Percentiles rank a stretch among this genome's conserved stretches.
Evolutionary conservation across 768 basidiomycete species (phyloP).

Genomic region (Lentinula edodes): DNA sequence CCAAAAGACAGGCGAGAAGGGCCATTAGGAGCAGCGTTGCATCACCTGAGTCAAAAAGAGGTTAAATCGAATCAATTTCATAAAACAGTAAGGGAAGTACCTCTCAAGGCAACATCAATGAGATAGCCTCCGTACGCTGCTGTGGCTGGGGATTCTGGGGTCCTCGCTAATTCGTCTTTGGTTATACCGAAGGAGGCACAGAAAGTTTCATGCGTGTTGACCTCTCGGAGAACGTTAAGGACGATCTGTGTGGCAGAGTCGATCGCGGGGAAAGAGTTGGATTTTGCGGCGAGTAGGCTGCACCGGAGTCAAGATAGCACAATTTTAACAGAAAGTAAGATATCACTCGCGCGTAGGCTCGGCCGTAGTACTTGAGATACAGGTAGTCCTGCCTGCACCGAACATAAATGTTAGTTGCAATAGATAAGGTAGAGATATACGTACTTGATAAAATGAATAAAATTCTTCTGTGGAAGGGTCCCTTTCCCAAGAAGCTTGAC

Average conservation of each 20-base stretch:
- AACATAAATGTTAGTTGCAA: background rate
- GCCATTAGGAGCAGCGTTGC: slow-evolving; percentile 70
- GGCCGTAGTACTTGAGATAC: slow-evolving; percentile 78
- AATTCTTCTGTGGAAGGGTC: slow-evolving; percentile 56
- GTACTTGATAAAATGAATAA: slow-evolving; percentile 82
- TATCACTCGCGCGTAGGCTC: slow-evolving; percentile 64
- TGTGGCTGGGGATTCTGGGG: slow-evolving; percentile 64
- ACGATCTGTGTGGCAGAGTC: slow-evolving; percentile 58
- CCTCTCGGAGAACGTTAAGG: slow-evolving; percentile 60
- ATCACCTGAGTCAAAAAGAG: slow-evolving; percentile 47
- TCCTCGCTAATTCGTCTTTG: slow-evolving; percentile 49
- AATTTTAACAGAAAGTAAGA: background rate
- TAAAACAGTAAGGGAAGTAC: slow-evolving; percentile 21
- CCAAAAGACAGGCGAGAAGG: slow-evolving; percentile 79
- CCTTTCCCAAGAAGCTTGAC: slow-evolving; percentile 72
- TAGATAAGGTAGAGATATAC: background rate
- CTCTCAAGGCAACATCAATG: slow-evolving; percentile 70
- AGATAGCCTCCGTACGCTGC: slow-evolving; percentile 87
- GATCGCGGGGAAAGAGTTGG: slow-evolving; percentile 57
- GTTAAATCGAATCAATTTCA: background rate
- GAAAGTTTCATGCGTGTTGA: slow-evolving; percentile 63
- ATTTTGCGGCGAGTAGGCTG: slow-evolving; percentile 78
- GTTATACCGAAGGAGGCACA: slow-evolving; percentile 69
- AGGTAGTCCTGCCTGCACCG: slow-evolving; percentile 68
- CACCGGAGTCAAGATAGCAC: background rate